A percentile compares a stretch with the other conserved stretches of the same genome.
Evolutionary conservation across 495 filamentous ascomycete genomes (phyloP).

Genomic region (Talaromyces ruber): DNA sequence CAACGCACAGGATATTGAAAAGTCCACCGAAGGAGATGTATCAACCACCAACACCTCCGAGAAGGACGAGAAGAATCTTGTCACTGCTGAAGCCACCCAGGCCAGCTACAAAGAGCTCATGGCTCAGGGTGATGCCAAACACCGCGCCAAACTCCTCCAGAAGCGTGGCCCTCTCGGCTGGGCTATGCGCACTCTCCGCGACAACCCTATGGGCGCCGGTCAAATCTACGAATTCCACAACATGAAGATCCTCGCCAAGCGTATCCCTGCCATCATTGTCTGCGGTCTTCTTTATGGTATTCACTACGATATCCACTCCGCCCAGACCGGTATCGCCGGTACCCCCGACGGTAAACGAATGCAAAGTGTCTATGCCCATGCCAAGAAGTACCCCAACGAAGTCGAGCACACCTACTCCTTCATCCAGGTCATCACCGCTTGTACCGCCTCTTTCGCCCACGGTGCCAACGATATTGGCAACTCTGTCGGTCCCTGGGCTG

Average conservation of each 20-base stretch:
- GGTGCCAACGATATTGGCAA: conserved; percentile 76
- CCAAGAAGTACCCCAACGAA: conserved; percentile 62
- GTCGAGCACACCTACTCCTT: conserved; percentile 72
- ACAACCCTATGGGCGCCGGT: conserved; percentile 59
- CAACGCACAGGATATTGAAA: conserved; percentile 23
- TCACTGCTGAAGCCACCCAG: conserved; percentile 30
- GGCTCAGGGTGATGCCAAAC: conserved; percentile 36
- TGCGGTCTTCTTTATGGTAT: conserved; percentile 53
- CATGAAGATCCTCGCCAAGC: conserved; percentile 46
- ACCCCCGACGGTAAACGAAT: conserved; percentile 61
- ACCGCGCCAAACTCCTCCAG: conserved; percentile 46
- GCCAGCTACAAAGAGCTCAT: conserved; percentile 48
- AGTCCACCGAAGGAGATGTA: conserved; percentile 8
- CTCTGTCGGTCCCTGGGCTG: conserved; percentile 65
- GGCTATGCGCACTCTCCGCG: conserved; percentile 61
- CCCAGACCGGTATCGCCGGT: conserved; percentile 53
- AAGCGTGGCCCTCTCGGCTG: conserved; percentile 56
- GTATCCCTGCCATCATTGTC: conserved; percentile 50
- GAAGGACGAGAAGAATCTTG: conserved; percentile 37
- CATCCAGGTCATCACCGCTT: conserved; percentile 65
- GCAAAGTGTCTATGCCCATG: conserved; percentile 47
- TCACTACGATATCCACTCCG: conserved; percentile 65
- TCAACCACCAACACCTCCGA: conserved; percentile 11
- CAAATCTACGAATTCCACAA: conserved; percentile 60
- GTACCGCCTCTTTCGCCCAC: conserved; percentile 69